A percentile compares a stretch with the other conserved stretches of the same genome.
phyloP scores from a whole-genome alignment of 345 rosid genomes.

The Xanthoceras sorbifolium region DNA sequence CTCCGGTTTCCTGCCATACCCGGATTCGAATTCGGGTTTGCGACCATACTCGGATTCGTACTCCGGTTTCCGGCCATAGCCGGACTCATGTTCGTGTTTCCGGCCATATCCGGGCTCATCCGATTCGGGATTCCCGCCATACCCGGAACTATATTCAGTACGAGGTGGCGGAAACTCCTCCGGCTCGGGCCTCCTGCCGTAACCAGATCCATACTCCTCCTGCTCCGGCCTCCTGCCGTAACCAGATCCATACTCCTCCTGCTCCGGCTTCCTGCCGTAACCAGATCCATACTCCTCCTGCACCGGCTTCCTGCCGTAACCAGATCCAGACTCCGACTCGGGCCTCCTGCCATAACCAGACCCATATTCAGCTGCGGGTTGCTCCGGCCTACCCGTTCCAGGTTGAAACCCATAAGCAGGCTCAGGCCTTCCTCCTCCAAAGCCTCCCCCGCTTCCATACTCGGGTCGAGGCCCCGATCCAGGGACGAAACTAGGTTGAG shows the following conservation, averaged over 20 bases:
- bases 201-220: conserved; percentile 17
- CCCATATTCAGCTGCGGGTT: conserved; percentile 42
- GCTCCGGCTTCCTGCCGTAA: conserved; percentile 26
- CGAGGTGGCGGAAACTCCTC: conserved; percentile 12
- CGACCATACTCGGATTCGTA: conserved; percentile 34
- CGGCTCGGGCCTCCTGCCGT: conserved; percentile 12
- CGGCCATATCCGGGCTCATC: conserved; percentile 22
- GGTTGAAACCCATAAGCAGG: conserved; percentile 28
- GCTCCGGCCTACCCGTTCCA: conserved; percentile 22
- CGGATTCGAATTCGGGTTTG: conserved; percentile 28
- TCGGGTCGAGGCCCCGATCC: conserved; percentile 19
- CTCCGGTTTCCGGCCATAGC: conserved; percentile 16
- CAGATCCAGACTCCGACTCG: conserved; percentile 33
- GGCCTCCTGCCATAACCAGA: conserved; percentile 42
- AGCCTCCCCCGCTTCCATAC: conserved; percentile 29
- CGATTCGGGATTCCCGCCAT: conserved; percentile 26
- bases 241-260: conserved; percentile 33
- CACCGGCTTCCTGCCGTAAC: conserved; percentile 25
- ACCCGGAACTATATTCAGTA: conserved; percentile 29
- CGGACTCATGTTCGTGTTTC: conserved; percentile 20
- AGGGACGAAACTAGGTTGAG: conserved; percentile 54
- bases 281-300: conserved; percentile 30
- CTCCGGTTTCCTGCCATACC: conserved; percentile 14
- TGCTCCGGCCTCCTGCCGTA: conserved; percentile 18
- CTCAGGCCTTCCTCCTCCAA: conserved; percentile 31